Evolutionary conservation across 2,329 filamentous ascomycete species (phyloP).

Genomic region (Xylaria sp.): DNA sequence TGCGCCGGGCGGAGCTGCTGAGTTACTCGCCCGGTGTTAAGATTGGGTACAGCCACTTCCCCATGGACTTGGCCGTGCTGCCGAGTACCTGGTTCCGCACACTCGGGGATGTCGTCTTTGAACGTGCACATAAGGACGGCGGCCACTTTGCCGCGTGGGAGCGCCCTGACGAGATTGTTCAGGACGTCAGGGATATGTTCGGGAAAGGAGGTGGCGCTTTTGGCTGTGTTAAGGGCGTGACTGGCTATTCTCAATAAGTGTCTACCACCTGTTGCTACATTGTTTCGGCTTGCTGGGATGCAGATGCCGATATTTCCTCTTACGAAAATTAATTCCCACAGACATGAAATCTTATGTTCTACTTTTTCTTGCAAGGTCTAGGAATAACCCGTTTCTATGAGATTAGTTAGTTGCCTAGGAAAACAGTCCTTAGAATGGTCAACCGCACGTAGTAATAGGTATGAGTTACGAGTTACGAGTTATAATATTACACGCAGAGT

Average conservation of each 20-base stretch:
- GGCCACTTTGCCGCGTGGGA: constrained; percentile 73
- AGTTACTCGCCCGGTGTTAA: constrained; percentile 53
- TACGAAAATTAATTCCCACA: no score
- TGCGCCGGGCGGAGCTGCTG: constrained; percentile 27
- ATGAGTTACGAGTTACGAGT: no score
- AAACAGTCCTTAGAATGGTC: no score
- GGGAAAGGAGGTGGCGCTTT: constrained; percentile 60
- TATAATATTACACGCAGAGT: no score
- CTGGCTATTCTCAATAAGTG: constrained; percentile 44
- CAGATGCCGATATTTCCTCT: no score
- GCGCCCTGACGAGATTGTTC: constrained; percentile 62
- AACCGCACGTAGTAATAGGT: no score
- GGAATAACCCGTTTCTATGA: no score
- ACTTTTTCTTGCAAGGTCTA: no score
- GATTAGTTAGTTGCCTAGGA: no score
- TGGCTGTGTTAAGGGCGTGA: constrained; percentile 48
- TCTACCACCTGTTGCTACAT: not conserved
- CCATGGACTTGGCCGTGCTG: constrained; percentile 65
- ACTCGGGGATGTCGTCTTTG: constrained; percentile 69
- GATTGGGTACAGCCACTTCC: constrained; percentile 64
- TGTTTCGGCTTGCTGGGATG: no score
- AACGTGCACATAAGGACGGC: constrained; percentile 61
- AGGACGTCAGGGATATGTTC: constrained; percentile 69
- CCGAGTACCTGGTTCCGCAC: constrained; percentile 68
- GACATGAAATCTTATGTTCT: no score